These are phyloP conservation scores for Brassica cretica DNA, from an alignment of 345 rosid genomes.

Conservation along the genomic window DNA sequence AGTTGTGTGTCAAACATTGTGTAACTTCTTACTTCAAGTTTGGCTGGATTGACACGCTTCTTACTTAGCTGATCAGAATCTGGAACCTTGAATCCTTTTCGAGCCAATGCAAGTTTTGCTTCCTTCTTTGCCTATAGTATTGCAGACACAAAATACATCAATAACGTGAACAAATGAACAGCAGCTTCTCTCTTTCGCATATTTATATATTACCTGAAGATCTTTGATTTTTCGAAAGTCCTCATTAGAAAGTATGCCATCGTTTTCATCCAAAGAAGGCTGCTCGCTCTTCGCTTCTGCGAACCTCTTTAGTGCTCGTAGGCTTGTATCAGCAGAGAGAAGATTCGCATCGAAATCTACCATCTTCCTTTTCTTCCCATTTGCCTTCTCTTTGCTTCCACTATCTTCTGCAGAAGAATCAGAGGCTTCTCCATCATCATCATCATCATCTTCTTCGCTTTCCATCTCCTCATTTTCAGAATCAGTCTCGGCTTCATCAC, in stretches of 20 bases:
- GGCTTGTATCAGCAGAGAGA: slow-evolving; percentile 76
- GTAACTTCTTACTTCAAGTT: slow-evolving; percentile 59
- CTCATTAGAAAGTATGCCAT: slow-evolving; percentile 89
- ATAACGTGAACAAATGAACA: not conserved
- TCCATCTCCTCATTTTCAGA: slow-evolving; percentile 37
- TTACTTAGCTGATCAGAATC: slow-evolving; percentile 68
- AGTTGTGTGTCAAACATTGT: not conserved
- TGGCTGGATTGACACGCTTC: slow-evolving; percentile 85
- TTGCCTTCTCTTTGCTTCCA: slow-evolving; percentile 38
- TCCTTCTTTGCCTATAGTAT: slow-evolving; percentile 68
- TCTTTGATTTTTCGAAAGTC: slow-evolving; percentile 86
- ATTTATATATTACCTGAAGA: slow-evolving; percentile 52
- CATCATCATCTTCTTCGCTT: slow-evolving; percentile 38
- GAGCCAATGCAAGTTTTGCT: slow-evolving; percentile 61
- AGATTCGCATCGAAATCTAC: slow-evolving; percentile 71
- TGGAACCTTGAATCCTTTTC: slow-evolving; percentile 81
- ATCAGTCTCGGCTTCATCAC: slow-evolving; percentile 42
- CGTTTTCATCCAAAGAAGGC: slow-evolving; percentile 44
- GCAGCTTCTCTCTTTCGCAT: not conserved
- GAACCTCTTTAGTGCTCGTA: slow-evolving; percentile 77
- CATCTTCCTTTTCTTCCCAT: slow-evolving; percentile 63
- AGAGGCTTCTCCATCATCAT: slow-evolving; percentile 42
- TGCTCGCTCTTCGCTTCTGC: slow-evolving; percentile 54
- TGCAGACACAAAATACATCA: slow-evolving; percentile 7
- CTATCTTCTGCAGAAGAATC: slow-evolving; percentile 27